phyloP scores from a whole-genome alignment of 371 early-diverging fungal genomes.

The Ordospora pajunii region DNA sequence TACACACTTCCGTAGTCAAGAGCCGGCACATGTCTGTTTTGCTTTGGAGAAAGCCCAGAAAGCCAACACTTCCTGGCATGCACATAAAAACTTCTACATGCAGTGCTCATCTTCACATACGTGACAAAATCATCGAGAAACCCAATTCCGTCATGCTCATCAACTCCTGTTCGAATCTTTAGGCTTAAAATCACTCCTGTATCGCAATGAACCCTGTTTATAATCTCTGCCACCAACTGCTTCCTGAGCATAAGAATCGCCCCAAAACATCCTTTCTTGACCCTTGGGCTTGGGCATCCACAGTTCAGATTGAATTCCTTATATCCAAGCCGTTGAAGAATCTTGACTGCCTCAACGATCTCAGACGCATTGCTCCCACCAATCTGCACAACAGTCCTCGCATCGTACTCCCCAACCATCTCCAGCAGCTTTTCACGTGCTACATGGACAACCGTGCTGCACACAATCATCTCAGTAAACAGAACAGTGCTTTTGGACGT shows the following conservation, averaged over 20 bases:
- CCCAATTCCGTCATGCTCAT: conserved; percentile 57
- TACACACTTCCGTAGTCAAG: conserved; percentile 69
- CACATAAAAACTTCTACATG: conserved; percentile 64
- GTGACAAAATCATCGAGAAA: conserved; percentile 57
- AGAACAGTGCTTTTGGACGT: conserved; percentile 48
- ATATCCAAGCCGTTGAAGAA: conserved; percentile 40
- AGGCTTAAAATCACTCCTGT: conserved; percentile 55
- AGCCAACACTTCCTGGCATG: conserved; percentile 77
- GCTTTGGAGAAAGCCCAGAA: conserved; percentile 70
- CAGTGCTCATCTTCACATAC: conserved; percentile 61
- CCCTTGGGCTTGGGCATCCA: conserved; percentile 61
- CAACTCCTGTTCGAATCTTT: conserved; percentile 61
- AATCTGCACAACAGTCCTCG: conserved; percentile 59
- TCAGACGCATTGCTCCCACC: conserved; percentile 58
- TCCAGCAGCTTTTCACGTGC: conserved; percentile 37
- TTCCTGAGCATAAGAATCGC: conserved; percentile 59
- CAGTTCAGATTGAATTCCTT: conserved; percentile 60
- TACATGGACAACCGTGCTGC: conserved; percentile 52
- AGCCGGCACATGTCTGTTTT: conserved; percentile 72
- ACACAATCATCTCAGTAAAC: conserved; percentile 62
- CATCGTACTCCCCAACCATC: conserved; percentile 52
- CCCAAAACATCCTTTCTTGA: conserved; percentile 61
- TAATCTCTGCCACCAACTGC: conserved; percentile 48
- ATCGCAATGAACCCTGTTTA: conserved; percentile 54
- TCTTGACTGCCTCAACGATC: conserved; percentile 49